phyloP scores from a whole-genome alignment of 208 protist genomes.

The Trypanosoma caninum region DNA sequence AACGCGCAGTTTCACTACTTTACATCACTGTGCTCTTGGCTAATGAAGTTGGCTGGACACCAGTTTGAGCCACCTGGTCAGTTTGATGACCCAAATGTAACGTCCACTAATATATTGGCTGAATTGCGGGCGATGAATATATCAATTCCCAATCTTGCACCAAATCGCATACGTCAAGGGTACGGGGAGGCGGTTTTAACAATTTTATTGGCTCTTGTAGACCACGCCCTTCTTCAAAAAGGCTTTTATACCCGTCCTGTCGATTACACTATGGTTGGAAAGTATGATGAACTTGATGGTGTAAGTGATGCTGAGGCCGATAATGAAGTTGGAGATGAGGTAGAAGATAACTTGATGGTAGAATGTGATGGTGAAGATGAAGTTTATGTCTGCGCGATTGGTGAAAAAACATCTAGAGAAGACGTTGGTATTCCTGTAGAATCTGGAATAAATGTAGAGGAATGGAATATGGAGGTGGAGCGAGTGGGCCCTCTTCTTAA shows the following conservation, averaged over 20 bases:
- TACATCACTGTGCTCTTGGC: conserved; percentile 83
- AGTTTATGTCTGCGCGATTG: conserved; percentile 54
- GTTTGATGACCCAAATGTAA: conserved; percentile 89
- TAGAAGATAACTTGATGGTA: conserved; percentile 84
- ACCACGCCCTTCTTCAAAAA: conserved; percentile 60
- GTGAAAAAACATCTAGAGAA: conserved; percentile 37
- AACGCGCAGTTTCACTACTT: conserved; percentile 92
- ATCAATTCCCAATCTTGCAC: conserved; percentile 65
- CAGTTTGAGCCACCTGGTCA: conserved; percentile 72
- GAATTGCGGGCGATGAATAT: conserved; percentile 77
- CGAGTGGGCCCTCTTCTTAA: conserved; percentile 81
- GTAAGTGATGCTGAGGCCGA: conserved; percentile 74
- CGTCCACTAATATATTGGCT: conserved; percentile 78
- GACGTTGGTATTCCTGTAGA: conserved; percentile 38
- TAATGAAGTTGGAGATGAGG: conserved; percentile 42
- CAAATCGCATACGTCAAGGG: conserved; percentile 82
- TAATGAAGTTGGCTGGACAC: conserved; percentile 79
- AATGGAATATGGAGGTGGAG: conserved; percentile 90
- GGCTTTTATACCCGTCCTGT: conserved; percentile 60
- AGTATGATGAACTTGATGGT: conserved; percentile 77
- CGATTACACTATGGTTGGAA: conserved; percentile 71
- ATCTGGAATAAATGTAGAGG: conserved; percentile 73
- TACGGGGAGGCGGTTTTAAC: conserved; percentile 78
- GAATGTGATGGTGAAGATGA: conserved; percentile 89
- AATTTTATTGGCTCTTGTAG: conserved; percentile 64